These are phyloP conservation scores for Cercospora zeina DNA, from an alignment of 2,329 filamentous ascomycete species.

Conservation along the genomic window DNA sequence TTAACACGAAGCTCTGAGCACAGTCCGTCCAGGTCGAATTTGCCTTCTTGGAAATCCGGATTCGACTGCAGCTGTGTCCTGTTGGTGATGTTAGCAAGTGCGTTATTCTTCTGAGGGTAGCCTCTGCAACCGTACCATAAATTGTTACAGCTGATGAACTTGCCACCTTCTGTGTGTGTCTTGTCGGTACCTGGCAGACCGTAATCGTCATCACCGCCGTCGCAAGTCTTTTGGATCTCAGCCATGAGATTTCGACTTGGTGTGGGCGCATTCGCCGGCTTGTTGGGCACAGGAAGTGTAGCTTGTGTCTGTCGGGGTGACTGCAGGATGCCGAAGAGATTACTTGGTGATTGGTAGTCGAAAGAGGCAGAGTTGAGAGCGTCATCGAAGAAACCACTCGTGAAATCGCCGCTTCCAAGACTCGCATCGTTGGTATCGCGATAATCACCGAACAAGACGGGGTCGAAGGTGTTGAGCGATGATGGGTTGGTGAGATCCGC, in stretches of 20 bases:
- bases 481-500: slow-evolving; percentile 33
- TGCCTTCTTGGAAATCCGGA: slow-evolving; percentile 82
- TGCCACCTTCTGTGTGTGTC: slow-evolving; percentile 41
- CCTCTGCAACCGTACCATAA: slow-evolving; percentile 64
- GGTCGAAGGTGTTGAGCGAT: slow-evolving; percentile 74
- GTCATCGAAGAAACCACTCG: slow-evolving; percentile 75
- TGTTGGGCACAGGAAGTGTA: slow-evolving; percentile 19
- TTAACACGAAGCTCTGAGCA: slow-evolving; percentile 94
- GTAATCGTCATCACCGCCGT: slow-evolving; percentile 66
- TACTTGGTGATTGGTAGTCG: slow-evolving; percentile 81
- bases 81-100: not conserved
- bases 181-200: slow-evolving; percentile 29
- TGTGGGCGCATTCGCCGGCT: slow-evolving; percentile 20
- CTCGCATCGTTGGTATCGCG: slow-evolving; percentile 85
- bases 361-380: slow-evolving; percentile 42
- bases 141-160: slow-evolving; percentile 80
- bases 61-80: slow-evolving; percentile 78
- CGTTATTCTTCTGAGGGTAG: not conserved
- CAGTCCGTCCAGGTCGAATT: slow-evolving; percentile 89
- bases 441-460: slow-evolving; percentile 87
- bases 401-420: slow-evolving; percentile 67
- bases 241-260: slow-evolving; percentile 63
- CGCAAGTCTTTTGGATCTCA: slow-evolving; percentile 73
- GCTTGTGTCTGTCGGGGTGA: slow-evolving; percentile 39
- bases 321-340: slow-evolving; percentile 56